These are phyloP conservation scores for Alectoria sarmentosa DNA, from an alignment of 495 filamentous ascomycete genomes.

Conservation along the genomic window DNA sequence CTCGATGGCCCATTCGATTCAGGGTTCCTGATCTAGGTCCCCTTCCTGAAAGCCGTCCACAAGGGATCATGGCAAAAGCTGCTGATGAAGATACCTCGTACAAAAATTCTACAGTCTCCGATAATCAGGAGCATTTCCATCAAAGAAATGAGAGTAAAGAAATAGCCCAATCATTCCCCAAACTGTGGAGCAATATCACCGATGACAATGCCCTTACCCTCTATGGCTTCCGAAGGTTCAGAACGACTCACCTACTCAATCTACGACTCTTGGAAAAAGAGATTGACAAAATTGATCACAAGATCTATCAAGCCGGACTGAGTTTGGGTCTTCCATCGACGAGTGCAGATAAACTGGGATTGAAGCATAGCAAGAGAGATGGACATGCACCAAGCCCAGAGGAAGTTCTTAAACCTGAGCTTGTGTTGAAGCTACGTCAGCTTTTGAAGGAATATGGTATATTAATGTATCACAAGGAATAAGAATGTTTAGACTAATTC, in stretches of 20 bases:
- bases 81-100: neutral
- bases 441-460: slow-evolving; percentile 25
- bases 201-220: slow-evolving; percentile 27
- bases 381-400: slow-evolving; percentile 7
- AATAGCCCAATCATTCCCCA: slow-evolving; percentile 8
- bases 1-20: neutral
- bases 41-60: neutral
- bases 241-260: slow-evolving; percentile 30
- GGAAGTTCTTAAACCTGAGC: slow-evolving; percentile 15
- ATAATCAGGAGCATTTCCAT: neutral
- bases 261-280: slow-evolving; percentile 30
- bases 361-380: slow-evolving; percentile 24
- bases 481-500: neutral
- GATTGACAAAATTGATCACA: slow-evolving; percentile 28
- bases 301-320: slow-evolving; percentile 30
- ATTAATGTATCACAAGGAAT: neutral
- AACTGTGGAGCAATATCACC: slow-evolving; percentile 17
- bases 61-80: neutral
- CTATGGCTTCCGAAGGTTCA: slow-evolving; percentile 31
- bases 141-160: neutral
- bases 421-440: slow-evolving; percentile 21
- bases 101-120: neutral
- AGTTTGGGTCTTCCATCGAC: slow-evolving; percentile 13
- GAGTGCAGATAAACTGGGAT: slow-evolving; percentile 19
- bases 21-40: neutral